Evolutionary conservation across 257 asterid species (phyloP).

Genomic region (Linderniella brevidens): DNA sequence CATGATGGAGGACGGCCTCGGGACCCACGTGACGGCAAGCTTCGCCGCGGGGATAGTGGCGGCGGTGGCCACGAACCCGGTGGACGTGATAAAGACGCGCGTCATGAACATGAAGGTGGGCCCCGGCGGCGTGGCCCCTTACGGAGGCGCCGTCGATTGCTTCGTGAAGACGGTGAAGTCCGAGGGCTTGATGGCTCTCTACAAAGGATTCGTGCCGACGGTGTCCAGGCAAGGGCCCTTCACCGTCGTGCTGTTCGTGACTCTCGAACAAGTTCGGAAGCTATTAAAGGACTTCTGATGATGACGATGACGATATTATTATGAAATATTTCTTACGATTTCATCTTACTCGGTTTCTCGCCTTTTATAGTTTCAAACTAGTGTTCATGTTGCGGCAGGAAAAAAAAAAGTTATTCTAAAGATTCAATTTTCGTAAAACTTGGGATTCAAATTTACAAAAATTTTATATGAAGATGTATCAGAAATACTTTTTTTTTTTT

Average conservation of each 20-base stretch:
- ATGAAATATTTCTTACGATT: no score
- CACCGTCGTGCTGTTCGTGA: constrained; percentile 31
- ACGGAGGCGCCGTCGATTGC: constrained; percentile 43
- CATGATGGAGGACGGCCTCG: constrained; percentile 41
- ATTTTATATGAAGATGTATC: no score
- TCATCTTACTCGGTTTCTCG: no score
- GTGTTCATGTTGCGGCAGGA: no score
- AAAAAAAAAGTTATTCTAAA: no score
- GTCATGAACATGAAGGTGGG: constrained; percentile 60
- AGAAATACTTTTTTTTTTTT: no score
- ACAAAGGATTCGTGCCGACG: constrained; percentile 28
- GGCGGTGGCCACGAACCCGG: constrained; percentile 52
- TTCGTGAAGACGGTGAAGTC: constrained; percentile 38
- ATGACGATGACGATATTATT: no score
- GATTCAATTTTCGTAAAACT: no score
- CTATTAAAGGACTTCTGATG: constrained; percentile 24
- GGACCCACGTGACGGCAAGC: constrained; percentile 53
- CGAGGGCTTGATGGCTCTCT: constrained; percentile 45
- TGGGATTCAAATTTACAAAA: no score
- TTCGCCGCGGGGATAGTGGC: constrained; percentile 61
- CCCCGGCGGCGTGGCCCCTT: constrained; percentile 28
- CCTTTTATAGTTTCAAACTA: no score
- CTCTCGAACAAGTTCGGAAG: constrained; percentile 46
- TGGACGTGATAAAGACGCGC: constrained; percentile 53
- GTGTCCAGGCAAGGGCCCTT: constrained; percentile 19